Base-by-base conservation (phyloP, 768 basidiomycete species). In the Sarcodon sp. region DNA sequence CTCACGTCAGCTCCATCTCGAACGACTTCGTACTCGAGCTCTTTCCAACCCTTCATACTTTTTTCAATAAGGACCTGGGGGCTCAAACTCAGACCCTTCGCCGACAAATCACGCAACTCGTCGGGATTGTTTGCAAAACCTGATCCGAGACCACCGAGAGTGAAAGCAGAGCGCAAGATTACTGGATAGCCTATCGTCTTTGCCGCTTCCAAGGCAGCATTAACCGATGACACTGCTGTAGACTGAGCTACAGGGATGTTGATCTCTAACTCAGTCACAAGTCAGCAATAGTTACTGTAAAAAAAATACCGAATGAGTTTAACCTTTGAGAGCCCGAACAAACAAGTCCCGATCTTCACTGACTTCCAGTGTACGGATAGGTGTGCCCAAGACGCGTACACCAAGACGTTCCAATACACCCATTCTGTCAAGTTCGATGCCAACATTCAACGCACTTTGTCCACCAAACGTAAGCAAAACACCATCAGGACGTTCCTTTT, bases 31-130 rank as follows among this genome's bases (percentile, higher is more conserved):
- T 98, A 99, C 67, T 99, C 96, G 53, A 98, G 76, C 68, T 99
- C 96, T 64, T 99, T 99, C 96, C 96, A 99, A 32, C 96, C 96
- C 67, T 98, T 98, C 84, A 99, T 87, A 56, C 86, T 89, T 45
- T 92, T 86, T 68, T 98, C 96, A 53, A 99, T 92, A 49, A 99
- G 76, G 39, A 98, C 88, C 63, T 98, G 96, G 43, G 96, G 94
- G 55, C 83, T 87, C 31, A 98, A 73, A 60, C 81, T 82, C 47
- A 99, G 77, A 60, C 83, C 79, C 66, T 88, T 94, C 18, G 96
- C 93, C 38, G 91, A 79, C 18, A 99, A 72, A 64, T 99, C 93
- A 49, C 91, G 84, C 48, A 99, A 69, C 70, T 99, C 96, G 52
- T 96, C 87, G 10, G 89, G 73, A 63, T 97, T 80, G 60, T 94